Evolutionary conservation across 305 asterid genomes (phyloP).

Genomic region (Striga hermonthica): DNA sequence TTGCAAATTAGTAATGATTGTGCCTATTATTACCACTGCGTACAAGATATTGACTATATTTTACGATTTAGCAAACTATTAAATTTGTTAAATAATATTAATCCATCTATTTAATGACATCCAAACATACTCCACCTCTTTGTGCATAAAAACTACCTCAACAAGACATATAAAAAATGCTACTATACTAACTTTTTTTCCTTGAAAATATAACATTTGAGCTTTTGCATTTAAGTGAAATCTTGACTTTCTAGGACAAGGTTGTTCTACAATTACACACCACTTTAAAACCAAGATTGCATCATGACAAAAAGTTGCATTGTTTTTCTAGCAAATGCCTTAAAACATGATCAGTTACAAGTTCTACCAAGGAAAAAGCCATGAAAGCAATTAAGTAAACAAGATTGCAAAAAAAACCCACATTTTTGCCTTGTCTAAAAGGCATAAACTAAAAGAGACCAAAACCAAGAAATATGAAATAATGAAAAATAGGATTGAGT

Average conservation of each 20-base stretch:
- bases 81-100: no score
- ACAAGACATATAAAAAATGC: conserved; percentile 1
- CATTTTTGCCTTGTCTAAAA: neutral
- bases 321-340: conserved; percentile 3
- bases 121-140: neutral
- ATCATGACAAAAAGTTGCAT: conserved; percentile 21
- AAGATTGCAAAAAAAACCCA: neutral
- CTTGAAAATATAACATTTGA: conserved; percentile 15
- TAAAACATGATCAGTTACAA: conserved; percentile 32
- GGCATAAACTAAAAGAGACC: neutral
- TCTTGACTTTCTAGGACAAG: conserved; percentile 17
- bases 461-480: no score
- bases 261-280: conserved; percentile 4
- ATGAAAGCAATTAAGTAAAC: neutral
- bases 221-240: conserved; percentile 25
- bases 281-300: neutral
- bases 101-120: no score
- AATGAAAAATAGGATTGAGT: neutral
- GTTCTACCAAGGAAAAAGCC: conserved; percentile 13
- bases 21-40: no score
- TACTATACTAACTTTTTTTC: conserved; percentile 2
- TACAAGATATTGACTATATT: no score
- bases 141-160: neutral
- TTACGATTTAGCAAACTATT: no score
- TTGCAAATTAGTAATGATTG: no score